phyloP scores from a whole-genome alignment of 768 basidiomycete genomes.

The Coprinopsis strossmayeri region DNA sequence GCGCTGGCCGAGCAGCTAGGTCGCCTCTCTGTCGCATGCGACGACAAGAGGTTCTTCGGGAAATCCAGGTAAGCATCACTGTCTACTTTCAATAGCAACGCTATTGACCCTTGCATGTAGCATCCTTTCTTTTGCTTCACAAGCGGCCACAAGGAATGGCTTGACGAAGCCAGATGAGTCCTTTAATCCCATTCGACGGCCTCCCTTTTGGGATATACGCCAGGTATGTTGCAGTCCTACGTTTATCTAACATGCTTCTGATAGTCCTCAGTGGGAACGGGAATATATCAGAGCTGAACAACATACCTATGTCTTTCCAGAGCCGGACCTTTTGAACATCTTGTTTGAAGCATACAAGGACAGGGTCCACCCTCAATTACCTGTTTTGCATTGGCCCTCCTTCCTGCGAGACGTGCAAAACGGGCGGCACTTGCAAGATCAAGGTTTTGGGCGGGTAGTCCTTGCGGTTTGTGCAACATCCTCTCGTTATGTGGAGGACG shows the following conservation, averaged over 20 bases:
- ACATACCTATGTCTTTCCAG: constrained; percentile 37
- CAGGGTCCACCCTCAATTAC: constrained; percentile 41
- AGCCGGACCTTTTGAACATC: constrained; percentile 35
- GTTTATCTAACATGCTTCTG: not conserved
- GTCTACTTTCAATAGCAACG: not conserved
- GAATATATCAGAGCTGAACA: constrained; percentile 14
- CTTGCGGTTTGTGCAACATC: constrained; percentile 63
- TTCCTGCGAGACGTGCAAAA: constrained; percentile 46
- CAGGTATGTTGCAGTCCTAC: constrained; percentile 15
- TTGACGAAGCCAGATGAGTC: too few species aligned
- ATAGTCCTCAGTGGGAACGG: constrained; percentile 31
- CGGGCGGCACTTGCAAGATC: constrained; percentile 41
- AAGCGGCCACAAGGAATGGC: too few species aligned
- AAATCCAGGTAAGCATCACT: constrained; percentile 24
- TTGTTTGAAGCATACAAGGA: constrained; percentile 59
- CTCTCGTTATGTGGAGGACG: constrained; percentile 51
- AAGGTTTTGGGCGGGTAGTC: constrained; percentile 48
- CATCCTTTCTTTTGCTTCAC: constrained; percentile 33
- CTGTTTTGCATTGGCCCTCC: constrained; percentile 62
- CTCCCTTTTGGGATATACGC: constrained; percentile 23
- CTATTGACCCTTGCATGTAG: constrained; percentile 17
- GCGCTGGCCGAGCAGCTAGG: constrained; percentile 25
- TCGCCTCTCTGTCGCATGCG: constrained; percentile 21
- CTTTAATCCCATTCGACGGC: constrained; percentile 17
- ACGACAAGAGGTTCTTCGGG: constrained; percentile 35